Base-by-base conservation (phyloP, 108 stramenopile species). In the Epithemia pelagica region DNA sequence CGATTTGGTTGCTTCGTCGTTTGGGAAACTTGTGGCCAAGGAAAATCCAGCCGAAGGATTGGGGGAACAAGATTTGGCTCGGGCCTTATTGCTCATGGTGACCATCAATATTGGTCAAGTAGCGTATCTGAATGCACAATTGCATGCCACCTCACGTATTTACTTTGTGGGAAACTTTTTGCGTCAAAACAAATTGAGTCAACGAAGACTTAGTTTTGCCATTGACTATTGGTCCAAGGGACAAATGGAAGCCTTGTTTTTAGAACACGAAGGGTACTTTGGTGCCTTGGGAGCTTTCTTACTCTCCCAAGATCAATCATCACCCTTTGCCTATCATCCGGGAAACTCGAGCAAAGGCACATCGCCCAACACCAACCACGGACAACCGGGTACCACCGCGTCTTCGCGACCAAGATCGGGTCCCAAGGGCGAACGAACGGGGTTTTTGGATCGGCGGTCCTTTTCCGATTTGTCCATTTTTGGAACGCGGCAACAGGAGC, bases 101-200 rank as follows among this genome's bases (percentile, higher is more conserved):
- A 97, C 99, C 19, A 97, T 96, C 78, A 98, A 99, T 70, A 97
- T 99, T 77, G 97, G 95, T 18, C 94, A 98, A 78, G 90, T 98
- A 2, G 95, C 97, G 0, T 93, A 97, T 67, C 71, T 99, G 20
- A 95, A 94, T 76, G 99, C 99, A 28, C 73, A 90, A 60, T 77
- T 96, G 56, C 75, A 91, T 82, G 80, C 88, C 22, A 95, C 94
- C 26, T 62, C 72, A 22, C 75, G 92, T 19, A 97, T 98, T 65
- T 95, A 95, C 58, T 99, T 99, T 74, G 92, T 97, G 20, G 99
- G 99, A 0, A 97, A 91, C 58, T 99, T 99, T 61, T 70, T 99
- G 64, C 90, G 97, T 58, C 88, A 95, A 61, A 98, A 98, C 69
- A 78, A 72, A 24, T 90, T 98, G 32, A 90, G 93, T 2, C 88